These are phyloP conservation scores for Bolboschoenus planiculmis DNA, from an alignment of 176 grass and related monocot genomes.

Conservation along the genomic window DNA sequence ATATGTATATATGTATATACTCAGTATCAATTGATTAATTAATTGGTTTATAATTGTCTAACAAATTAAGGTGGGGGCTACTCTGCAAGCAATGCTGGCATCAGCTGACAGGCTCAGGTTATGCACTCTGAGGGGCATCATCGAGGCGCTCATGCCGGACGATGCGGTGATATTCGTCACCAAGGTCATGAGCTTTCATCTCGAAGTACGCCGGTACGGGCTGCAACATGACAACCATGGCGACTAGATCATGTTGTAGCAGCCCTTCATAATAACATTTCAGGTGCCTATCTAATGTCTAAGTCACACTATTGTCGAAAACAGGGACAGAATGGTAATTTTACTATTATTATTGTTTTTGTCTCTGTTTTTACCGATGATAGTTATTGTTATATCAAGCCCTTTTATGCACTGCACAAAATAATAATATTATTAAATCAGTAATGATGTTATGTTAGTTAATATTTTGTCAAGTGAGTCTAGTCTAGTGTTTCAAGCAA, in stretches of 20 bases:
- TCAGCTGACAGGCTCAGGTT: slow-evolving; percentile 46
- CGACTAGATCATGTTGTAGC: neutral
- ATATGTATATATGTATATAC: too few relatives aligned
- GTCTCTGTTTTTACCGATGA: neutral
- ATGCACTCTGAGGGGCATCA: slow-evolving; percentile 35
- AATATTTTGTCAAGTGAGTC: neutral
- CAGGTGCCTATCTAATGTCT: neutral
- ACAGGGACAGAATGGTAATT: neutral
- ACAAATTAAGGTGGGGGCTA: slow-evolving; percentile 18
- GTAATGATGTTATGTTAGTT: neutral
- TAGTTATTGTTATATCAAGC: neutral
- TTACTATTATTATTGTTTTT: slow-evolving; percentile 5
- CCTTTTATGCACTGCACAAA: too few relatives aligned
- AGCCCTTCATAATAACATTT: neutral
- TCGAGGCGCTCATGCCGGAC: slow-evolving; percentile 26
- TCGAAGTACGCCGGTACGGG: slow-evolving; percentile 32
- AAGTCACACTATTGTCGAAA: neutral
- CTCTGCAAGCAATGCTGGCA: slow-evolving; percentile 38
- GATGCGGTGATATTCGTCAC: slow-evolving; percentile 35
- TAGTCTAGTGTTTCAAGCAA: neutral
- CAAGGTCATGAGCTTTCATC: slow-evolving; percentile 39
- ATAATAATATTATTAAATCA: neutral
- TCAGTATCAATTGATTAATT: too few relatives aligned
- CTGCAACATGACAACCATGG: slow-evolving; percentile 4
- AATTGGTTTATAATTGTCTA: neutral